These are phyloP conservation scores for Teunomyces kruisii DNA, from an alignment of 805 yeast genomes.

Conservation along the genomic window DNA sequence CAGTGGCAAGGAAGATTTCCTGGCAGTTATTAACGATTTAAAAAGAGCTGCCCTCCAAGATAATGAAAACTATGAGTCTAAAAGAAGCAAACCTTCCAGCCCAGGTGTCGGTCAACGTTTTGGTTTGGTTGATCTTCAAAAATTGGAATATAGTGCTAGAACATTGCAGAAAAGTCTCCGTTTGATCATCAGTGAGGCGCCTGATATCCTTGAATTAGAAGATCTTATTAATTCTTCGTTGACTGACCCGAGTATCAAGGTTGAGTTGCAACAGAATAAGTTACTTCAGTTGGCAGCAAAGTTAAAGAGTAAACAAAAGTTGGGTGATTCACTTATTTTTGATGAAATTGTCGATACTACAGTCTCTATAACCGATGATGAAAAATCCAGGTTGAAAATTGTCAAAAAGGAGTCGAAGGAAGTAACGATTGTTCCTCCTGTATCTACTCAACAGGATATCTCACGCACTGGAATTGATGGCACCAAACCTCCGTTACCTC, in stretches of 20 bases:
- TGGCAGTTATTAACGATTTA: neutral
- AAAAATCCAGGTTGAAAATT: slow-evolving; percentile 7
- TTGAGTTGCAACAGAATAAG: slow-evolving; percentile 52
- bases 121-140: slow-evolving; percentile 34
- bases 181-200: slow-evolving; percentile 45
- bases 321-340: slow-evolving; percentile 51
- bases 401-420: slow-evolving; percentile 8
- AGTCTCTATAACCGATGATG: slow-evolving; percentile 17
- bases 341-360: slow-evolving; percentile 53
- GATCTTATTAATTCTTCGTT: slow-evolving; percentile 27
- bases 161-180: slow-evolving; percentile 18
- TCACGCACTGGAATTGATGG: slow-evolving; percentile 11
- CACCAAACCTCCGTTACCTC: slow-evolving; percentile 62
- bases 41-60: neutral
- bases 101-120: neutral
- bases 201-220: slow-evolving; percentile 46
- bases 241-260: slow-evolving; percentile 43
- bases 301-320: slow-evolving; percentile 52
- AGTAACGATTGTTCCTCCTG: slow-evolving; percentile 4
- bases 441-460: slow-evolving; percentile 4
- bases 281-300: slow-evolving; percentile 60
- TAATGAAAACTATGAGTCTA: neutral
- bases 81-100: neutral
- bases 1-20: neutral
- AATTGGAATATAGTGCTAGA: slow-evolving; percentile 39